A percentile compares a stretch with the other conserved stretches of the same genome.
These are phyloP conservation scores for Herpetomonas tarakana DNA, from an alignment of 208 protist genomes.

Conservation along the genomic window DNA sequence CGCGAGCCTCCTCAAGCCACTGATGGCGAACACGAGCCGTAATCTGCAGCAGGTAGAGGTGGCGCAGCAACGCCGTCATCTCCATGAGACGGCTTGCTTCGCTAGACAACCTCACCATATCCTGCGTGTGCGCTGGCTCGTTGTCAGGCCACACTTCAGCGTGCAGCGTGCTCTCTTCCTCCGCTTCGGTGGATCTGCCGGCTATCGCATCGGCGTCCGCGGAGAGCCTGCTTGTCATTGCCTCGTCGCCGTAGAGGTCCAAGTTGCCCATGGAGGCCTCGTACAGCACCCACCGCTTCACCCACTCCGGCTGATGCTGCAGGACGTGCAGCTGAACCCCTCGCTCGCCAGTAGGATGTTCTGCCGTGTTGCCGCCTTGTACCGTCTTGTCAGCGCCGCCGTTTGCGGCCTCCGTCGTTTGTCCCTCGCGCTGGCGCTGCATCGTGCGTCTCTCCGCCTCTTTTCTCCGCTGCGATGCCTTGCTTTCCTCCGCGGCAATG, in stretches of 20 bases:
- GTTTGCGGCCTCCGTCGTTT: background rate
- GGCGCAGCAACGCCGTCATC: slow-evolving; percentile 23
- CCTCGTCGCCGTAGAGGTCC: slow-evolving; percentile 30
- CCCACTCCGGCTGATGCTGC: slow-evolving; percentile 55
- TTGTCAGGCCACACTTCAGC: background rate
- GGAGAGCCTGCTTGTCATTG: background rate
- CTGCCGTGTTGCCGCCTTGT: too few species aligned
- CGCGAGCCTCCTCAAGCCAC: background rate
- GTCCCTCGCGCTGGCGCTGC: background rate
- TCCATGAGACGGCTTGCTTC: slow-evolving; percentile 17
- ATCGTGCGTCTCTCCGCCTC: background rate
- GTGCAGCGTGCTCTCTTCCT: background rate
- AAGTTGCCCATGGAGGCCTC: slow-evolving; percentile 87
- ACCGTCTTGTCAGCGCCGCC: too few species aligned
- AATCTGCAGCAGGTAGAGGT: slow-evolving; percentile 34
- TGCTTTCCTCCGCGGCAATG: slow-evolving; percentile 1
- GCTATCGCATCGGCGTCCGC: background rate
- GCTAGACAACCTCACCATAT: background rate
- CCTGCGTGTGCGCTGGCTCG: background rate
- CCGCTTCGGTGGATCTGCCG: background rate
- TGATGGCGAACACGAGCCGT: background rate
- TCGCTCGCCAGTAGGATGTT: too few species aligned
- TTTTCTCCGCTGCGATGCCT: slow-evolving; percentile 10
- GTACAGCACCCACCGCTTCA: slow-evolving; percentile 81
- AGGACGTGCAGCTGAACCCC: slow-evolving; percentile 2